Evolutionary conservation across 176 grass and related monocot genomes (phyloP).

Genomic region (Avena atlantica): DNA sequence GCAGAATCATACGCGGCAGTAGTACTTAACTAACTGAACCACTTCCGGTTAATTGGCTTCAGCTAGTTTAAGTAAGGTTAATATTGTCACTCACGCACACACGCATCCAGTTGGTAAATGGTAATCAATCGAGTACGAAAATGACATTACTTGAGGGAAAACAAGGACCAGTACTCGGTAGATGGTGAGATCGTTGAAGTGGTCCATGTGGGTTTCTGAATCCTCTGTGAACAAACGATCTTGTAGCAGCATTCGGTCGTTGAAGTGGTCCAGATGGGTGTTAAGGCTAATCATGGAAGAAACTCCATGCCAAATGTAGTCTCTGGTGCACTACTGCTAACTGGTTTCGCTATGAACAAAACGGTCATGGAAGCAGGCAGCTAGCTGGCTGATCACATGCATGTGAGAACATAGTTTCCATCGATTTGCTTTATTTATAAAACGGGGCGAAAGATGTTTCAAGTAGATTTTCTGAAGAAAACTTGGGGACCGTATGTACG

Average conservation of each 20-base stretch:
- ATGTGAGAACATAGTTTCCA: not conserved
- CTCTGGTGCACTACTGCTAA: no score
- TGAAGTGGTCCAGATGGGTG: constrained; percentile 26
- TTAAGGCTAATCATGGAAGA: not conserved
- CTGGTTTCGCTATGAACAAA: not conserved
- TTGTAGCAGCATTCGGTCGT: not conserved
- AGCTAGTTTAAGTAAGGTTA: not conserved
- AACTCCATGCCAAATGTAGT: not conserved
- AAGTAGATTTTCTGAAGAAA: not conserved
- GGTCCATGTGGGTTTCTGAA: not conserved
- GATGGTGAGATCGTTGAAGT: constrained; percentile 17
- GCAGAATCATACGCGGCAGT: no score
- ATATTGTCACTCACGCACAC: not conserved
- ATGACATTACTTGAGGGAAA: not conserved
- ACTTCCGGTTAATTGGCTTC: not conserved
- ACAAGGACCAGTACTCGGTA: not conserved
- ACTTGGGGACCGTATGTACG: not conserved
- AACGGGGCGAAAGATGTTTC: no score
- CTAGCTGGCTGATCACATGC: not conserved
- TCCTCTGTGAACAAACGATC: not conserved
- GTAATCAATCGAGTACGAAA: not conserved
- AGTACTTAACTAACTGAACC: not conserved
- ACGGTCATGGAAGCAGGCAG: constrained; percentile 9
- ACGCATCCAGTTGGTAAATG: not conserved
- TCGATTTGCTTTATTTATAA: no score